Conservation (phyloP, 2,329 filamentous ascomycete species). For the Pyrenochaeta sp. region DNA sequence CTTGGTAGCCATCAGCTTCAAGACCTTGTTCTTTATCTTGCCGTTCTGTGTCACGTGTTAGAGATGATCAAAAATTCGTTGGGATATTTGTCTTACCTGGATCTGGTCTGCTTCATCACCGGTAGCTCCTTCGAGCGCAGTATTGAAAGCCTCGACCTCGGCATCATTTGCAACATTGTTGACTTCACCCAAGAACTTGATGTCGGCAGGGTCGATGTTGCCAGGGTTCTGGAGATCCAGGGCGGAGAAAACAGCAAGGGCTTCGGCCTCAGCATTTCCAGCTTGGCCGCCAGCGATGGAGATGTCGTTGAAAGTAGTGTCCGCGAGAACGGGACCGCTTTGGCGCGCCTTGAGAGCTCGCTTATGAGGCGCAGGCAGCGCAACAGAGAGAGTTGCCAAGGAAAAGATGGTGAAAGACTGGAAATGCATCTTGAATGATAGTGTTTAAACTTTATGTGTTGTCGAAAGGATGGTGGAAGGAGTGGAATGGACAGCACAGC, state of each 20-base stretch:
- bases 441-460: background rate
- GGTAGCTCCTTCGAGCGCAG: slow-evolving; percentile 59
- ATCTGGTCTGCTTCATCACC: slow-evolving; percentile 55
- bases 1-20: slow-evolving; percentile 64
- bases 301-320: slow-evolving; percentile 51
- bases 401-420: slow-evolving; percentile 34
- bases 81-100: slow-evolving; percentile 31
- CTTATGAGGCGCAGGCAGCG: slow-evolving; percentile 30
- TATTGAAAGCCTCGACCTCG: slow-evolving; percentile 63
- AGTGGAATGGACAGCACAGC: slow-evolving; percentile 32
- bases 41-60: slow-evolving; percentile 51
- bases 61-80: background rate
- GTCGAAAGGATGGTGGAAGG: slow-evolving; percentile 4
- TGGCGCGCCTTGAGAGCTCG: slow-evolving; percentile 27
- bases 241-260: slow-evolving; percentile 63
- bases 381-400: slow-evolving; percentile 34
- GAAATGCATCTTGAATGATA: slow-evolving; percentile 37
- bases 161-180: slow-evolving; percentile 63
- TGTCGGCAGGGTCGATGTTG: slow-evolving; percentile 56
- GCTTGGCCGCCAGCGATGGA: slow-evolving; percentile 60
- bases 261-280: slow-evolving; percentile 63
- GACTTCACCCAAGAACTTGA: slow-evolving; percentile 61
- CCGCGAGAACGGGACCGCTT: slow-evolving; percentile 31
- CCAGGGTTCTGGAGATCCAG: slow-evolving; percentile 56
- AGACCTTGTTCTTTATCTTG: slow-evolving; percentile 68